Evolutionary conservation across 2,329 filamentous ascomycete species (phyloP), one percentile per base, ranked within the genome.

Genomic region (Cladophialophora exuberans): DNA sequence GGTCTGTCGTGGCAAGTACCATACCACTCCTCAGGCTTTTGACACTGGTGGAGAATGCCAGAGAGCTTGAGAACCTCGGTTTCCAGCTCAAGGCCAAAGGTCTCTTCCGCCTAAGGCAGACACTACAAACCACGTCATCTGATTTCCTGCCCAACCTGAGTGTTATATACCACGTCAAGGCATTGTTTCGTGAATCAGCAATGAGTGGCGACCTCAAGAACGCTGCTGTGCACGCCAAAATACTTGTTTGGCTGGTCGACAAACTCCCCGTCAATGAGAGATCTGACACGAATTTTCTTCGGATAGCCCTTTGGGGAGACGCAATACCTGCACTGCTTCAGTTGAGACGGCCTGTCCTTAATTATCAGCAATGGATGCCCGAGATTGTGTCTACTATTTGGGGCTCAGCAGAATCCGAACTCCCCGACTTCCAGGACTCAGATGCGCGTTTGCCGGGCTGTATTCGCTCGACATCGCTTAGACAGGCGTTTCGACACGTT

Each of bases 141-240:
- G 10, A 10, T n/a, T 31, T 23, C n/a, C 20, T n/a, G 20, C 44
- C 22, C 13, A 25, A 22, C 23, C 18, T 50, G 33, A 25, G 33
- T 31, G 20, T 50, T 9, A 50, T 41, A 36, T 50, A 41, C 9
- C 47, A 50, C 20, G 47, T 50, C 33, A 50, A 39, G 23, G 36
- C 47, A 9, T 38, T 50, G 23, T 41, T 50, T 31, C 33, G 36
- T 28, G 47, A 39, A 28, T 20, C 33, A 20, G 26, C 28, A 10
- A 50, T 26, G 35, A 31, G 26, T 23, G 47, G 47, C 22, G 47
- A 50, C 13, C 25, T 26, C 9, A 13, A 39, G 5, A 31, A 35
- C 15, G 47, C 35, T 26, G n/a, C 33, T 22, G n/a, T 18, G 20
- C 47, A 50, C 18, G 47, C 47, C 3, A 31, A 18, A 13, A 18